phyloP scores from a whole-genome alignment of 768 basidiomycete genomes.

The Lentinula edodes region DNA sequence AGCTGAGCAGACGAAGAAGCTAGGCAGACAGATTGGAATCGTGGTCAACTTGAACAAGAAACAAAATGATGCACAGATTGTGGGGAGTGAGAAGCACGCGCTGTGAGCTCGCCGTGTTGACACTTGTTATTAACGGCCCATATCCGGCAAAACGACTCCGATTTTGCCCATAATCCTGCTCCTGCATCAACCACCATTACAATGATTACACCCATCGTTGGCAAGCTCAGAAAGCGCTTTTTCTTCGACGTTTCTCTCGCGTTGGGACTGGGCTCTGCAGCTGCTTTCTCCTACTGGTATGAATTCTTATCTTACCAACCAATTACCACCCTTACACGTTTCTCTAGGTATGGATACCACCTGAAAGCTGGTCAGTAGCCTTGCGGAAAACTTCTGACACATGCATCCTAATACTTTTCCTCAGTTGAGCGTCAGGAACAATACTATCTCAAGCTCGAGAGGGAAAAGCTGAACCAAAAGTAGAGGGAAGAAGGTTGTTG shows the following conservation, averaged over 20 bases:
- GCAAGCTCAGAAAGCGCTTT: conserved; percentile 89
- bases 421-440: conserved; percentile 80
- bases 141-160: conserved; percentile 13
- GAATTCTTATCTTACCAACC: conserved; percentile 24
- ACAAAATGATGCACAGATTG: conserved; percentile 6
- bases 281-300: conserved; percentile 82
- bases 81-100: not conserved
- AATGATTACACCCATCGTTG: conserved; percentile 91
- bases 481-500: conserved; percentile 6
- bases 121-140: conserved; percentile 22
- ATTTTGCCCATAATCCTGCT: conserved; percentile 9
- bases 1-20: not conserved
- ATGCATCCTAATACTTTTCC: not conserved
- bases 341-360: conserved; percentile 75
- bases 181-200: conserved; percentile 21
- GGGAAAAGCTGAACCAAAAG: conserved; percentile 33
- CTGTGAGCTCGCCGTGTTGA: not conserved
- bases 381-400: not conserved
- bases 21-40: not conserved
- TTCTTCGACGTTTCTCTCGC: conserved; percentile 78
- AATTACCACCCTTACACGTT: conserved; percentile 19
- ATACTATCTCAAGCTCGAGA: conserved; percentile 84
- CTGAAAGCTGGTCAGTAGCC: conserved; percentile 62
- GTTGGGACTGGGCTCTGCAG: conserved; percentile 69
- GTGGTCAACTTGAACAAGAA: conserved; percentile 2